Evolutionary conservation across 495 filamentous ascomycete species (phyloP).

Genomic region (Choiromyces venosus): DNA sequence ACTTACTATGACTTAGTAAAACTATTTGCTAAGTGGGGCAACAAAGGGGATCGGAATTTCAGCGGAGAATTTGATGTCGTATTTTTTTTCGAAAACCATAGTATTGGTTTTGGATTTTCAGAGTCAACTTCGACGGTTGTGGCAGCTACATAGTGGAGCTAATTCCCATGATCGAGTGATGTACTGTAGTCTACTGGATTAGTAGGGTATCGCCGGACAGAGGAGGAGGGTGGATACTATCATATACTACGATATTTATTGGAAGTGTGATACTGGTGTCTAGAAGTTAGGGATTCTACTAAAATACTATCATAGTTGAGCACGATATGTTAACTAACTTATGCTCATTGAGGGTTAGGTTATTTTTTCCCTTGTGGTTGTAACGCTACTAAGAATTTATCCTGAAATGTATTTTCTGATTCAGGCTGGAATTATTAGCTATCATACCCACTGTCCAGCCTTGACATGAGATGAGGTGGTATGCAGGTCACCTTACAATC

Average conservation of each 20-base stretch:
- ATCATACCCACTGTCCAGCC: background rate
- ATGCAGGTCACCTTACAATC: background rate
- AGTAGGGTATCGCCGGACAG: background rate
- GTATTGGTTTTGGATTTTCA: background rate
- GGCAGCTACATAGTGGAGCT: background rate
- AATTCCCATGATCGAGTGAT: background rate
- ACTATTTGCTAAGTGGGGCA: background rate
- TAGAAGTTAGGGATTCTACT: background rate
- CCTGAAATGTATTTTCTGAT: background rate
- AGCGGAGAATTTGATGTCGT: background rate
- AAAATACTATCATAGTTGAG: background rate
- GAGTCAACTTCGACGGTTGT: background rate
- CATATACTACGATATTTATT: background rate
- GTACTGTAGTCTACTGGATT: background rate
- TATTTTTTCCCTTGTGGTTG: background rate
- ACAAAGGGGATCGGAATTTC: background rate
- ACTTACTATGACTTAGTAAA: background rate
- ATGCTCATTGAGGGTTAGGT: background rate
- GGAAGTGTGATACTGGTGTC: background rate
- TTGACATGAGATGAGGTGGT: background rate
- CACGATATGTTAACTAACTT: background rate
- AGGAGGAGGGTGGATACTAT: background rate
- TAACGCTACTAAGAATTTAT: background rate
- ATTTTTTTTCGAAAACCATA: background rate
- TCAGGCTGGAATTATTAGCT: background rate